Percentiles rank a stretch among this genome's conserved stretches.
Conservation (phyloP, 1,284 basidiomycete species). For the Ustilago cynodontis region DNA sequence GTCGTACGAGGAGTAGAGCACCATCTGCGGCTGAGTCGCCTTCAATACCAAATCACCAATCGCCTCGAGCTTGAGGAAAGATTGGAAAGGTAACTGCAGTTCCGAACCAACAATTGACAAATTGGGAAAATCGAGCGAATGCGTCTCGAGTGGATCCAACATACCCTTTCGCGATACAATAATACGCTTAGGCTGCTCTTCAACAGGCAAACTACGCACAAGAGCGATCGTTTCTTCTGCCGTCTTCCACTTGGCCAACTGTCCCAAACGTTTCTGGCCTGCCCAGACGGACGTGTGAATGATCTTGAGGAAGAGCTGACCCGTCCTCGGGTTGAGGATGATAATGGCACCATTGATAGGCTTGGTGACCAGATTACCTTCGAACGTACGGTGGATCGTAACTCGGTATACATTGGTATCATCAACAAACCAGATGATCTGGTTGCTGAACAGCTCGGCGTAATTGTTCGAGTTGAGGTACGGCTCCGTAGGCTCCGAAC, state of each 20-base stretch:
- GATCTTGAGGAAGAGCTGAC: slow-evolving; percentile 97
- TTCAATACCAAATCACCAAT: slow-evolving; percentile 98
- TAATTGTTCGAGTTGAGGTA: slow-evolving; percentile 97
- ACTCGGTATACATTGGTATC: slow-evolving; percentile 99
- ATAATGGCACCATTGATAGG: slow-evolving; percentile 99
- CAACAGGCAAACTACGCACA: slow-evolving; percentile 94
- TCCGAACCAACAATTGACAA: slow-evolving; percentile 99
- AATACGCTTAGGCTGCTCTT: slow-evolving; percentile 99
- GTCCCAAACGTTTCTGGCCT: slow-evolving; percentile 98
- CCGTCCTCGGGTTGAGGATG: slow-evolving; percentile 99
- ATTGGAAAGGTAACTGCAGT: slow-evolving; percentile 97
- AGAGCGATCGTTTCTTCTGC: slow-evolving; percentile 99
- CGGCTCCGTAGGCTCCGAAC: slow-evolving; percentile 98
- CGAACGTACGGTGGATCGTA: slow-evolving; percentile 99
- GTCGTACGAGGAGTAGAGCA: slow-evolving; percentile 97
- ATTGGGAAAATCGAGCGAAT: slow-evolving; percentile 97
- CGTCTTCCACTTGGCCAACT: slow-evolving; percentile 99
- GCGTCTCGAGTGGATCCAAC: slow-evolving; percentile 90
- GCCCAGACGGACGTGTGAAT: slow-evolving; percentile 99
- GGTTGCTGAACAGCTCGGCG: slow-evolving; percentile 98
- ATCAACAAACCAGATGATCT: slow-evolving; percentile 99
- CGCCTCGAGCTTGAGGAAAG: slow-evolving; percentile 99
- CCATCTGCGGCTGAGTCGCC: slow-evolving; percentile 99
- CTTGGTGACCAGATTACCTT: slow-evolving; percentile 99
- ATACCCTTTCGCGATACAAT: slow-evolving; percentile 99